Conservation (phyloP, 2,329 filamentous ascomycete species). For the Exophiala sideris region DNA sequence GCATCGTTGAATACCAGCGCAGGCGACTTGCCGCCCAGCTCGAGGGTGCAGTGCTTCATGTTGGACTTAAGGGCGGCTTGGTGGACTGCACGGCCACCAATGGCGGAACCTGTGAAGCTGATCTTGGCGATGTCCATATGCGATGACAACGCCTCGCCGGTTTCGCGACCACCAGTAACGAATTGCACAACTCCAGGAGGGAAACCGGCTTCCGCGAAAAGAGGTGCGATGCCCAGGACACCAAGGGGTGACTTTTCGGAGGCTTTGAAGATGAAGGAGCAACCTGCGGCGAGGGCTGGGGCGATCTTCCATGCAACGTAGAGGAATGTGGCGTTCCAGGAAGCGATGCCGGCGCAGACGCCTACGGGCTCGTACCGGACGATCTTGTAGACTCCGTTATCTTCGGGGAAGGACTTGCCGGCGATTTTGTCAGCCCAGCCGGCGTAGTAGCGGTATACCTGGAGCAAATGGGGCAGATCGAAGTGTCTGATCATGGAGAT, state of each 20-base stretch:
- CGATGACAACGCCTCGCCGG: constrained; percentile 63
- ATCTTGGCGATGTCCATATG: constrained; percentile 71
- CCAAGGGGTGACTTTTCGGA: constrained; percentile 58
- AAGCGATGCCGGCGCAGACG: constrained; percentile 78
- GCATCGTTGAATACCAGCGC: constrained; percentile 58
- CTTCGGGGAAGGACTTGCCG: constrained; percentile 76
- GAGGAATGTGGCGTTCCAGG: constrained; percentile 77
- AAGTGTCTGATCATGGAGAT: constrained; percentile 55
- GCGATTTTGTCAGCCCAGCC: constrained; percentile 91
- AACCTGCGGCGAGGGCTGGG: constrained; percentile 53
- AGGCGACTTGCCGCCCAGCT: constrained; percentile 58
- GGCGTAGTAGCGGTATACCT: constrained; percentile 77
- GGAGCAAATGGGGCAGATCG: constrained; percentile 67
- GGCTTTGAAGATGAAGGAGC: constrained; percentile 56
- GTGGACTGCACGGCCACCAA: constrained; percentile 55
- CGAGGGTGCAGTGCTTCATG: constrained; percentile 59
- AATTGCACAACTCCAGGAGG: constrained; percentile 76
- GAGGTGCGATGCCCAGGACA: constrained; percentile 58
- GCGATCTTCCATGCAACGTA: constrained; percentile 52
- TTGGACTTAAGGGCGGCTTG: constrained; percentile 40
- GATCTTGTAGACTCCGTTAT: constrained; percentile 73
- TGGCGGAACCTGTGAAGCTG: constrained; percentile 72
- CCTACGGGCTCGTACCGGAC: constrained; percentile 61
- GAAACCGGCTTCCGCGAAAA: constrained; percentile 71
- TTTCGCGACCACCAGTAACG: constrained; percentile 66